phyloP scores from a whole-genome alignment of 495 filamentous ascomycete species.

The Cairneyella variabilis region DNA sequence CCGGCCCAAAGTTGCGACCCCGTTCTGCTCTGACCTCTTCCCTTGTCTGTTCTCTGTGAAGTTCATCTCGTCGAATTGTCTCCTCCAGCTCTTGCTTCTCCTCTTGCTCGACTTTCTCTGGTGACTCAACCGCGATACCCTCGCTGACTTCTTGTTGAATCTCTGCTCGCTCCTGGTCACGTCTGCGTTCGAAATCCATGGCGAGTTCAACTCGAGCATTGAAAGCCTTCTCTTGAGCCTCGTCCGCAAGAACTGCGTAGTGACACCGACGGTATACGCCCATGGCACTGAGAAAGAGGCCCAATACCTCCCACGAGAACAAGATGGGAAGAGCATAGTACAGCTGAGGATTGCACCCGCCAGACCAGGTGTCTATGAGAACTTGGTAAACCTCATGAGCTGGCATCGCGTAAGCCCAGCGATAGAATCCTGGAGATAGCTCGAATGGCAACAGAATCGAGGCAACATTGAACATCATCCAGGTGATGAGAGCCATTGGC shows the following conservation, averaged over 20 bases:
- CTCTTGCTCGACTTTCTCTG: neutral
- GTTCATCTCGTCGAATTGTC: slow-evolving; percentile 4
- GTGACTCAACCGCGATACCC: neutral
- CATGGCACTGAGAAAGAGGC: slow-evolving; percentile 27
- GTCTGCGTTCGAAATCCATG: slow-evolving; percentile 21
- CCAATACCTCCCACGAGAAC: slow-evolving; percentile 37
- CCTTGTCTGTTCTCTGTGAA: neutral
- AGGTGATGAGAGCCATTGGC: slow-evolving; percentile 44
- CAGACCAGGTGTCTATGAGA: slow-evolving; percentile 45
- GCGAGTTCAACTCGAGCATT: slow-evolving; percentile 28
- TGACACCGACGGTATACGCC: slow-evolving; percentile 40
- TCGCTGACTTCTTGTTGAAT: neutral
- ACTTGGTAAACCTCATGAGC: slow-evolving; percentile 42
- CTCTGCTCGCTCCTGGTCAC: slow-evolving; percentile 12
- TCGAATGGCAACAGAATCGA: slow-evolving; percentile 45
- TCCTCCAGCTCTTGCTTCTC: slow-evolving; percentile 5
- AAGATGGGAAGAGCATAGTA: slow-evolving; percentile 39
- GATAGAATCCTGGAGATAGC: slow-evolving; percentile 42
- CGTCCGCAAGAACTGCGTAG: slow-evolving; percentile 32
- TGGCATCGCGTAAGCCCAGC: slow-evolving; percentile 43
- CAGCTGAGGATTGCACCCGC: slow-evolving; percentile 43
- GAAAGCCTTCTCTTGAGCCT: slow-evolving; percentile 27
- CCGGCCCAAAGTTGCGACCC: slow-evolving; percentile 22
- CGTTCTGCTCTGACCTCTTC: neutral
- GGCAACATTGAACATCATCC: slow-evolving; percentile 45